Evolutionary conservation across 106 monocot species (phyloP), one percentile per base, ranked within the genome.

Genomic region (Dendrobium huoshanense): DNA sequence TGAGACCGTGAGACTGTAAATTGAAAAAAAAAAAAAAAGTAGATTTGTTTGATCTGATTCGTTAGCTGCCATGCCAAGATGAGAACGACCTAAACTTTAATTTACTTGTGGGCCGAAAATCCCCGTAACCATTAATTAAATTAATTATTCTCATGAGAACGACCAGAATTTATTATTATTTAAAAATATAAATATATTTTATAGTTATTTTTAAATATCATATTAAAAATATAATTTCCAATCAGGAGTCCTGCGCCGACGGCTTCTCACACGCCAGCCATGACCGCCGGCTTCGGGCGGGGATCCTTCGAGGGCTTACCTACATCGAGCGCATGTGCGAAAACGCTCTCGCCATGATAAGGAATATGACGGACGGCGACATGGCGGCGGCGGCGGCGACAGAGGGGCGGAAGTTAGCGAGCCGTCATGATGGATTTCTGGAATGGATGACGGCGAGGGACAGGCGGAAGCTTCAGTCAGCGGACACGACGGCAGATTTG

Each of bases 261-360:
- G 83, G 83, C 41, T 83, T 83, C 78, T 78, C 83, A 25, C 78
- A 83, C 78, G 78, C 54, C 78, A 31, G 42, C 19, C 72, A 40
- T 24, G 77, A 78, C 41, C 51, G 80, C 20, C 20, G n/a, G 18
- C 55, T 80, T 31, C 80, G 80, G 37, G 19, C 6, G 37, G 72
- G 24, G 9, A 80, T 17, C 27, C 18, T 79, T 17, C 5, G 6
- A 6, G 79, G 43, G 9, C 67, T 79, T 11, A 67, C 44, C 24
- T 44, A 79, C 27, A 59, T 79, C 24, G 67, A 44, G 67, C 79
- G 22, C 31, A 45, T 79, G 79, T 79, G 79, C 79, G 25, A 59
- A 41, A 79, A 79, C 29, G 79, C 79, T 19, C 67, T 79, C 45
- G 68, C 25, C 27, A 79, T 79, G 79, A 79, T 79, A 9, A 42